Evolutionary conservation across 805 yeast species (phyloP), one percentile per base, ranked within the genome.

Genomic region (Starmerella floris): DNA sequence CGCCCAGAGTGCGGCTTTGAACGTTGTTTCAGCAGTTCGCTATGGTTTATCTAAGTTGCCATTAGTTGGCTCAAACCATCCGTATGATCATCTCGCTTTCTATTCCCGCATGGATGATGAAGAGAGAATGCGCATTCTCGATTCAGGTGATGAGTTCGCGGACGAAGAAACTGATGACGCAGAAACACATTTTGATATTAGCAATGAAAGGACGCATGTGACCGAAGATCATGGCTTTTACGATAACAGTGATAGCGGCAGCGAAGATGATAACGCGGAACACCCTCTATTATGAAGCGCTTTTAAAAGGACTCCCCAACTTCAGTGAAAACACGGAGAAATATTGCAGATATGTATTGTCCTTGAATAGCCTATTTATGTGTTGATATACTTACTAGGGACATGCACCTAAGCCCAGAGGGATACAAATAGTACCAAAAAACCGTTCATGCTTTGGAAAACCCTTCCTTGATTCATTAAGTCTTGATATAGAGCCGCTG

Each of bases 21-120:
- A 6, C 16, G 11, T 31, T 10, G 21, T 31, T 19, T 5, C 21
- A 4, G 10, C 34, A 6, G 6, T 33, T 9, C 15, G 21, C 17
- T 22, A 21, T 22, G 23, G 23, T 26, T 21, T 33, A n/a, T 33
- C 36, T 23, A 22, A 31, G 16, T 13, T 31, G 22, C 38, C 45
- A 35, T 27, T 53, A 39, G 17, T 55, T 44, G 33, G 56, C 8
- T 37, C 52, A 9, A 42, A 51, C n/a, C 35, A 50, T 20, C 52
- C 59, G 20, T 49, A 48, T 22, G 50, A 43, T 36, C 48, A 36
- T 19, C 49, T 58, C 32, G 51, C 54, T 0, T 58, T 60, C 37
- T 62, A 60, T 35, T 57, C 55, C 17, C 56, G 58, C 35, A 56
- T 59, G 48, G 62, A 55, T 37, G 57, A 56, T 34, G 62, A 56